A percentile compares a stretch with the other conserved stretches of the same genome.
Evolutionary conservation across 768 basidiomycete species (phyloP).

Genomic region (Mycena filopes): DNA sequence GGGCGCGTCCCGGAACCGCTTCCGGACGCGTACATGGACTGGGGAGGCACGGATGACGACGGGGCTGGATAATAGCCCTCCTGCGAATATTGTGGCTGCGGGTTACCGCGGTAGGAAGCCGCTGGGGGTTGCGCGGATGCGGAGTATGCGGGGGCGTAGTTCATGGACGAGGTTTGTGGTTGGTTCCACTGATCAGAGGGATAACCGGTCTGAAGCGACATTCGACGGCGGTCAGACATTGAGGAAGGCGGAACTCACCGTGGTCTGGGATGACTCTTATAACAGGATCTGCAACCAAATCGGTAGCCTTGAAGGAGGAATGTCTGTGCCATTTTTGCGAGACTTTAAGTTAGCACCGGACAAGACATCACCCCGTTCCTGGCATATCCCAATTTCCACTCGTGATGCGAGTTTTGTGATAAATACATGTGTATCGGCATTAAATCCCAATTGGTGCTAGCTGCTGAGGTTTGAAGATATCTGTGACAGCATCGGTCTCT

Average conservation of each 20-base stretch:
- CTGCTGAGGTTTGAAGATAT: neutral
- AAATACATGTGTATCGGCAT: constrained; percentile 23
- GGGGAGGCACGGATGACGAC: constrained; percentile 28
- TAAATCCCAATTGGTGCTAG: constrained; percentile 29
- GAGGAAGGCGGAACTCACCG: constrained; percentile 24
- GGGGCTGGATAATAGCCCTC: constrained; percentile 35
- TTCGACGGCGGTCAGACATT: constrained; percentile 44
- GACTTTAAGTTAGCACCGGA: constrained; percentile 24
- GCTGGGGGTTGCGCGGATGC: constrained; percentile 25
- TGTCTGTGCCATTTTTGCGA: constrained; percentile 6
- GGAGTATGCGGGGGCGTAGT: constrained; percentile 37
- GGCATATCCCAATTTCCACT: constrained; percentile 24
- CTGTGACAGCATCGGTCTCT: neutral
- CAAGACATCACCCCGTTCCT: constrained; percentile 26
- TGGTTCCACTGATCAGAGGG: constrained; percentile 51
- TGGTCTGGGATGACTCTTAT: constrained; percentile 35
- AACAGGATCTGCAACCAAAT: constrained; percentile 37
- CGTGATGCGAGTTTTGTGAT: constrained; percentile 27
- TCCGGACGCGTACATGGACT: constrained; percentile 37
- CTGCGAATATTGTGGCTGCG: constrained; percentile 33
- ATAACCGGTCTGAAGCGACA: constrained; percentile 45
- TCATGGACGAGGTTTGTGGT: constrained; percentile 35
- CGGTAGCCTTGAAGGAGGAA: constrained; percentile 26
- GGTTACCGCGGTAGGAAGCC: constrained; percentile 20
- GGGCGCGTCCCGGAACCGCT: constrained; percentile 44